Conservation (phyloP, 2,329 filamentous ascomycete genomes). For the Aureobasidium musti region DNA sequence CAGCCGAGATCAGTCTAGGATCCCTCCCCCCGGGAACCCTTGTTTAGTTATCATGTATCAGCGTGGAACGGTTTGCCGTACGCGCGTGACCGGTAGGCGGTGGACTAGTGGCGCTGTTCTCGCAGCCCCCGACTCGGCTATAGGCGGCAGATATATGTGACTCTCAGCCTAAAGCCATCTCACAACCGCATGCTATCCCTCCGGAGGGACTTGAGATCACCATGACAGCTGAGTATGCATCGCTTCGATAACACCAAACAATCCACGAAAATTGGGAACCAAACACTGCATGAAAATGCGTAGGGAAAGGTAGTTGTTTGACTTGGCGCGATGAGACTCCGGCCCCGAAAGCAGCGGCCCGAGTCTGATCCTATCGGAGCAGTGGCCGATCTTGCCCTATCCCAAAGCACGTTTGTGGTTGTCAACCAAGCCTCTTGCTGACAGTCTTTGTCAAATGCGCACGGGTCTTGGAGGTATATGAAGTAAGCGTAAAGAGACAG, state of each 20-base stretch:
- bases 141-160: conserved; percentile 16
- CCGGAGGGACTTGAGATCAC: not conserved
- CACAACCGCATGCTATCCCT: not conserved
- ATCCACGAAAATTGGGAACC: not conserved
- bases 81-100: conserved; percentile 26
- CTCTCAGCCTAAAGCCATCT: conserved; percentile 20
- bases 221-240: not conserved
- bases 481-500: not conserved
- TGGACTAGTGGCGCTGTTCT: conserved; percentile 23
- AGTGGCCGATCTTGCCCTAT: conserved; percentile 14
- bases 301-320: not conserved
- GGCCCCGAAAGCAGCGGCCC: conserved; percentile 11
- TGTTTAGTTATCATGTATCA: conserved; percentile 19
- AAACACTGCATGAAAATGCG: not conserved
- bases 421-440: not conserved
- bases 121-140: conserved; percentile 18
- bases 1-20: conserved; percentile 8
- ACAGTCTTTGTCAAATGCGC: conserved; percentile 5
- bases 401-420: not conserved
- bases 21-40: not conserved
- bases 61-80: conserved; percentile 20
- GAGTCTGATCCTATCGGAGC: conserved; percentile 21
- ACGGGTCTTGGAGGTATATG: not conserved
- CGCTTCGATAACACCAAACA: no score
- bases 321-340: not conserved